These are phyloP conservation scores for Rhizopus stolonifer DNA, from an alignment of 371 early-diverging fungal genomes.

Conservation along the genomic window DNA sequence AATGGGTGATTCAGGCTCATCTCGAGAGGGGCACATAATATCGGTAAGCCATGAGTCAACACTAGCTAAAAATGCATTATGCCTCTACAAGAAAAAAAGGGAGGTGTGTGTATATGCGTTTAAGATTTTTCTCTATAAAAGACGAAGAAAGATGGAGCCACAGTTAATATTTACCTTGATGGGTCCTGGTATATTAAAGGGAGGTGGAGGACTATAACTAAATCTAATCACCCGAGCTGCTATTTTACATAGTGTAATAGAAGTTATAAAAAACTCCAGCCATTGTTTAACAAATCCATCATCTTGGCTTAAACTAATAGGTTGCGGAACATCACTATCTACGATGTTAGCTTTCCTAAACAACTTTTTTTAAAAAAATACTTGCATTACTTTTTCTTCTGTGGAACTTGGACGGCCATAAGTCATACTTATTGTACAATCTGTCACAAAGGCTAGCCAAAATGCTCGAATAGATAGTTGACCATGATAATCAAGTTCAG, in stretches of 20 bases:
- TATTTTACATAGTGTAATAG: slow-evolving; percentile 37
- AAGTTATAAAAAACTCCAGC: slow-evolving; percentile 21
- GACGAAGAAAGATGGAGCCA: neutral
- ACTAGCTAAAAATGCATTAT: slow-evolving; percentile 26
- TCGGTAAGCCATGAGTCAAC: slow-evolving; percentile 28
- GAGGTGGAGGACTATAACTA: slow-evolving; percentile 42
- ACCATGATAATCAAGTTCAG: slow-evolving; percentile 11
- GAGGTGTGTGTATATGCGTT: neutral
- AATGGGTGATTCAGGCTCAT: slow-evolving; percentile 14
- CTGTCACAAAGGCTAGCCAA: slow-evolving; percentile 43
- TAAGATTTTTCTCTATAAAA: too few relatives aligned
- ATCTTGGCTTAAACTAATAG: slow-evolving; percentile 15
- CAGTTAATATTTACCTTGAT: slow-evolving; percentile 28
- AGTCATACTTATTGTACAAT: slow-evolving; percentile 38
- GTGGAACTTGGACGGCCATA: slow-evolving; percentile 43
- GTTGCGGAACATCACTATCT: slow-evolving; percentile 28
- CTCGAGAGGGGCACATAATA: slow-evolving; percentile 14
- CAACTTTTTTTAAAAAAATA: neutral
- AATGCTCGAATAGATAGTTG: slow-evolving; percentile 41
- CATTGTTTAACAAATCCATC: slow-evolving; percentile 19
- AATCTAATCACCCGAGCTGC: slow-evolving; percentile 40
- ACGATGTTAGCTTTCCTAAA: neutral
- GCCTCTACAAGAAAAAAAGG: slow-evolving; percentile 10
- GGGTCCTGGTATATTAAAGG: slow-evolving; percentile 27
- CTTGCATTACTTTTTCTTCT: slow-evolving; percentile 51